Base-by-base conservation (phyloP, 2,329 filamentous ascomycete genomes). In the Cladosporium sp. region DNA sequence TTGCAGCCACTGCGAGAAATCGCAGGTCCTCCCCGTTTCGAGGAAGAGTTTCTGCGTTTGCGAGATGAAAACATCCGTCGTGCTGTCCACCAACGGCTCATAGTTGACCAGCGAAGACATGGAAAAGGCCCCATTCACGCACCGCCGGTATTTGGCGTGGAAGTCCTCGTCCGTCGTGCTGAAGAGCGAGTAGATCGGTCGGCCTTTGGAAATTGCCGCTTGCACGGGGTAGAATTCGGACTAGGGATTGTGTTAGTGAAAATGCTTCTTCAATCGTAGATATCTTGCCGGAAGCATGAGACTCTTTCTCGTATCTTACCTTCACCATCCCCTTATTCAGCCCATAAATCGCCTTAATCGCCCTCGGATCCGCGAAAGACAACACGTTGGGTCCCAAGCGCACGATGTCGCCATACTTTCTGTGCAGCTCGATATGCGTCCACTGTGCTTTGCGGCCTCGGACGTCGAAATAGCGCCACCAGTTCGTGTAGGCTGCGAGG, bases 311-410 rank as follows among this genome's bases (percentile, higher is more conserved):
- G 19, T 32, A 43, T 43, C 8, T n/a, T 19, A 46, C 40, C 83
- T 93, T 93, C 41, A 79, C 71, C 58, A 89, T 86, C 0, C 86
- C 86, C 67, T 91, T 91, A 65, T 91, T 92, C 38, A 92, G 68
- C 0, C 87, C 87, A 64, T 93, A 94, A 38, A 93, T 91, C 9
- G 74, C 72, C 68, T 86, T 87, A 57, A 92, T 73, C 0, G 86
- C 85, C 52, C 78, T 79, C 0, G 88, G 86, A 56, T 88, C 79
- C 2, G 84, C 78, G 60, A 93, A 89, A 0, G 85, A 88, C 1
- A 93, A 68, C 0, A 73, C 72, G 55, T 90, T 90, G 1, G 88
- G 88, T 0, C 86, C 88, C 3, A 90, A 69, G 1, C 88, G 78
- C 1, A 93, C 85, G 2, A 92, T 74, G 61, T 86, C 80, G 40